These are phyloP conservation scores for Phytopythium aichiense DNA, from an alignment of 352 stramenopile species.

Conservation along the genomic window DNA sequence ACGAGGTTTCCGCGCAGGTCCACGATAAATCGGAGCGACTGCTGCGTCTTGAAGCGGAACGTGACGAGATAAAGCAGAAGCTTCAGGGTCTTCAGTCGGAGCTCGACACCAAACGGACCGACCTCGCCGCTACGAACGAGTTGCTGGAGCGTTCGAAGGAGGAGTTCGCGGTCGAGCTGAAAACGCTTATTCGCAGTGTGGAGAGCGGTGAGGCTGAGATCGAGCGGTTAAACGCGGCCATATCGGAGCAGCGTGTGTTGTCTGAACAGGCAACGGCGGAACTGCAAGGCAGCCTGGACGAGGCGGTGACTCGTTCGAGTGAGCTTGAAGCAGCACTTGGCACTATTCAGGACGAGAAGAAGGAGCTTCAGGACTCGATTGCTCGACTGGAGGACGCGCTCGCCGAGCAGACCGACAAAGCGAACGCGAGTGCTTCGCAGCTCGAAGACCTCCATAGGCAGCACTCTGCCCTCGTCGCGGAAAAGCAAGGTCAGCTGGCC, in stretches of 20 bases:
- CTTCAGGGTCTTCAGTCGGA: constrained; percentile 12
- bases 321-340: background rate
- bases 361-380: background rate
- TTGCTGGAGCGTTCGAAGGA: background rate
- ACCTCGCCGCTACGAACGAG: background rate
- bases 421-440: background rate
- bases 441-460: background rate
- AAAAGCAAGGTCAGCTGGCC: background rate
- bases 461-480: background rate
- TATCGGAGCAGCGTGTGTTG: background rate
- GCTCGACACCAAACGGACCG: constrained; percentile 7
- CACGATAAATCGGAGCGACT: constrained; percentile 9
- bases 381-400: background rate
- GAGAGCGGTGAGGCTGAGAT: constrained; percentile 3
- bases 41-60: background rate
- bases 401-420: background rate
- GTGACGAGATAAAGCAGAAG: constrained; percentile 8
- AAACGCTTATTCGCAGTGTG: background rate
- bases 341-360: background rate
- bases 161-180: background rate
- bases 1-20: constrained; percentile 10
- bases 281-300: background rate
- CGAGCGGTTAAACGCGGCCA: background rate
- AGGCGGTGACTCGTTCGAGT: background rate
- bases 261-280: background rate